Base-by-base conservation (phyloP, 1,139 yeast genomes). In the Meyerozyma carpophila region DNA sequence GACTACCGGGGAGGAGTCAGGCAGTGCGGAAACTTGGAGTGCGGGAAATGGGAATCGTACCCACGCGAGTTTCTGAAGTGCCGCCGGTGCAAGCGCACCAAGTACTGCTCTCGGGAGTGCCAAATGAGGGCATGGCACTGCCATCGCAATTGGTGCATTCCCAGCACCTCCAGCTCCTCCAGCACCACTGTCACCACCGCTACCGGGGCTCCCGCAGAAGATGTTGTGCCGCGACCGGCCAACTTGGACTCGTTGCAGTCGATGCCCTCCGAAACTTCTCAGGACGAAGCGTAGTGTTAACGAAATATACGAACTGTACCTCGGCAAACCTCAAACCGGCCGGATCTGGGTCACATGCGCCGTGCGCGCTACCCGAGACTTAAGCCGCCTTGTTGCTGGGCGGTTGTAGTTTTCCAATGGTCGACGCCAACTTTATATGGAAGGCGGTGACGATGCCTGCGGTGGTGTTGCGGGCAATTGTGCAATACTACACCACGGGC, bases 11-110 rank as follows among this genome's bases (percentile, higher is more conserved):
- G 95, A 25, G 97, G 98, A 3, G 86, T 93, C 31, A 77, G 98
- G 42, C 98, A 93, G 65, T 93, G 98, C 65, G 97, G 98, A 1
- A 84, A 84, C 62, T 83, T 90, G 55, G 85, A 81, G 36, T 93
- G 98, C 66, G 97, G 97, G n/a, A 83, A 77, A 58, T 93, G 98
- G 98, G 98, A 93, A 62, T 79, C 77, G 37, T 82, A 69, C 50
- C 96, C 96, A 10, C 77, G 95, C 40, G 95, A 91, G 61, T 93
- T 91, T 68, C 95, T 95, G 50, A 93, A 93, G 64, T 93, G 98
- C 63, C 76, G 96, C 47, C 77, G 96, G 43, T 93, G 98, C 65
- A 89, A 91, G 63, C 71, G 98, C 47, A 90, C 98, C 1, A 93
- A 93, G 66, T 93, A 93, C 62, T 93, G 98, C 60, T 84, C 95